Evolutionary conservation across 768 basidiomycete species (phyloP).

Genomic region (Leccinum aurantiacum): DNA sequence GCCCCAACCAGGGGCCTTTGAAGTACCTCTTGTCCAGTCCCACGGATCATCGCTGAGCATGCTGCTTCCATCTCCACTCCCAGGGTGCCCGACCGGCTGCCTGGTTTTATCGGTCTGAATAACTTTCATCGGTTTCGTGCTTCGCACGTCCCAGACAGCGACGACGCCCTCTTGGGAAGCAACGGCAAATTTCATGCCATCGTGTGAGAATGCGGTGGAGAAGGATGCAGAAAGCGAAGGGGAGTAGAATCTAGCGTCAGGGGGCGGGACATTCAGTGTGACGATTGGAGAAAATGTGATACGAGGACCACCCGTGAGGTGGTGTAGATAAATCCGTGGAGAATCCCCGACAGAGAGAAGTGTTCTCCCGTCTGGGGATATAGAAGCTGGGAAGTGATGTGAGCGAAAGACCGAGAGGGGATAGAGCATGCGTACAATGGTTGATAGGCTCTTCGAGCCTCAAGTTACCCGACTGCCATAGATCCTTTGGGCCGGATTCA

Average conservation of each 20-base stretch:
- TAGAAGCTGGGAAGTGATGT: conserved; percentile 56
- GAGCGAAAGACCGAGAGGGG: conserved; percentile 5
- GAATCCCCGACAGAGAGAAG: conserved; percentile 92
- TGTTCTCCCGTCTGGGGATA: conserved; percentile 85
- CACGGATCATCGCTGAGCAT: conserved; percentile 65
- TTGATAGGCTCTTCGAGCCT: conserved; percentile 72
- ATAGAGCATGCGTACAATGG: conserved; percentile 56
- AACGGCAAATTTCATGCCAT: conserved; percentile 79
- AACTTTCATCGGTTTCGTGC: conserved; percentile 65
- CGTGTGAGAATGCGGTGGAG: conserved; percentile 73
- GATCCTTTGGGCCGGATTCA: conserved; percentile 39
- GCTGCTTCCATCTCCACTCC: conserved; percentile 44
- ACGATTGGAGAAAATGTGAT: conserved; percentile 66
- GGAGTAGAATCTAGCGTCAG: conserved; percentile 42
- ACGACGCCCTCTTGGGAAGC: conserved; percentile 81
- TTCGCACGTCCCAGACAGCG: conserved; percentile 82
- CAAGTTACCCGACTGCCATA: conserved; percentile 53
- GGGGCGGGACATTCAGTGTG: conserved; percentile 66
- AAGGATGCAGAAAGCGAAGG: conserved; percentile 67
- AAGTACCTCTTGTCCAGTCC: conserved; percentile 61
- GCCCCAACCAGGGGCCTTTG: conserved; percentile 76
- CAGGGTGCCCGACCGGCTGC: conserved; percentile 27
- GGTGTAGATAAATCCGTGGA: conserved; percentile 79
- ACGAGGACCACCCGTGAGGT: conserved; percentile 62
- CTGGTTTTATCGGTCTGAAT: conserved; percentile 54